Evolutionary conservation across 306 rosid genomes (phyloP).

Genomic region (Canavalia gladiata): DNA sequence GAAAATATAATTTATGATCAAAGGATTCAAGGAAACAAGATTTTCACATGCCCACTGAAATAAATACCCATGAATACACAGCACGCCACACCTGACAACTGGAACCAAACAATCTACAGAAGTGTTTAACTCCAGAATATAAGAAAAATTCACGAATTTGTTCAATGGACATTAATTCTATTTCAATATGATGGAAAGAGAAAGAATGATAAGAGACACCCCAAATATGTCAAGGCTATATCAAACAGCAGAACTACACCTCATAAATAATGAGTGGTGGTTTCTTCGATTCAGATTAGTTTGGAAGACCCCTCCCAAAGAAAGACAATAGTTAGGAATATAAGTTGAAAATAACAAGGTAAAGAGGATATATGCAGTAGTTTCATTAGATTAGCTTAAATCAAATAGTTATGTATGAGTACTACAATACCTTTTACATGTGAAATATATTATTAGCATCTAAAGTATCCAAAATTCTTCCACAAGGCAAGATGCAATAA

Average conservation of each 20-base stretch:
- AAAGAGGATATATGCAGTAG: conserved; percentile 4
- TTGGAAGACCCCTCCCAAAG: conserved; percentile 11
- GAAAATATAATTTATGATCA: conserved; percentile 41
- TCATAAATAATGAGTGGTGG: conserved; percentile 12
- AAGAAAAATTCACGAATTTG: not conserved
- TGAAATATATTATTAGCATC: conserved; percentile 3
- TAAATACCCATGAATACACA: conserved; percentile 40
- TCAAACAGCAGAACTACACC: conserved; percentile 14
- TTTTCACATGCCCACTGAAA: conserved; percentile 11
- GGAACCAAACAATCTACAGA: conserved; percentile 38
- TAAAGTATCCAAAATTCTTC: not conserved
- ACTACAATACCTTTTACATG: conserved; percentile 1
- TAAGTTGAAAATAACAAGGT: not conserved
- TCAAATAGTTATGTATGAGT: not conserved
- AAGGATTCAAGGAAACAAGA: conserved; percentile 6
- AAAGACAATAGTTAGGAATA: conserved; percentile 19
- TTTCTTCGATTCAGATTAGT: conserved; percentile 14
- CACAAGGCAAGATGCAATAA: conserved; percentile 19
- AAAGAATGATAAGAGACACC: conserved; percentile 29
- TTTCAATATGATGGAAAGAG: not conserved
- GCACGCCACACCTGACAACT: conserved; percentile 20
- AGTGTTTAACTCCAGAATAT: conserved; percentile 25
- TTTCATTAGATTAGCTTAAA: conserved; percentile 16
- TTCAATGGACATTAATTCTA: conserved; percentile 7
- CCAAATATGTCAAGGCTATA: not conserved